phyloP scores from a whole-genome alignment of 2,329 filamentous ascomycete species.

The Fusarium napiforme region DNA sequence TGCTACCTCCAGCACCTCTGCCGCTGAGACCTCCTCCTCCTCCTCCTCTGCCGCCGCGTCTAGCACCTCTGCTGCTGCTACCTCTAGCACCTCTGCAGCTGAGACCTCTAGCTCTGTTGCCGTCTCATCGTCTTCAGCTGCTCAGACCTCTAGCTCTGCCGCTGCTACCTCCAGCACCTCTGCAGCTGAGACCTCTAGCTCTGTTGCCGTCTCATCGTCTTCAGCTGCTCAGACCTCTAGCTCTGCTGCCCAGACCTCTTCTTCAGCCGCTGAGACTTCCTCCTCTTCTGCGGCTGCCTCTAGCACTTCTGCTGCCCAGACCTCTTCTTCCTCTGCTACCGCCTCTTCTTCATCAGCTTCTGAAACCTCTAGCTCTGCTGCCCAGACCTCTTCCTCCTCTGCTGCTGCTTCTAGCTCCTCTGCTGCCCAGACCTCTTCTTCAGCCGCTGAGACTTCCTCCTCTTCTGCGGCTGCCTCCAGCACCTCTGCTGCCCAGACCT shows the following conservation, averaged over 20 bases:
- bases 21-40: not conserved
- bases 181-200: not conserved
- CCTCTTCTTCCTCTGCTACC: not conserved
- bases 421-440: no score
- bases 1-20: not conserved
- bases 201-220: no score
- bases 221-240: not conserved
- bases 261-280: not conserved
- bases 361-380: no score
- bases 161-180: not conserved
- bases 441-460: not conserved
- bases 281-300: not conserved
- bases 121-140: no score
- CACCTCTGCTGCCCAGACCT: not conserved
- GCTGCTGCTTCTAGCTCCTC: not conserved
- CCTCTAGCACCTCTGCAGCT: not conserved
- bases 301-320: no score
- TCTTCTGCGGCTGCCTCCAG: not conserved
- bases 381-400: accelerated
- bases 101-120: not conserved
- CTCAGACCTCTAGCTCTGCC: no score
- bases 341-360: accelerated
- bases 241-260: accelerated
- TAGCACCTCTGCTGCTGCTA: not conserved
- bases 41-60: no score